Evolutionary conservation across 2,329 filamentous ascomycete species (phyloP), one percentile per base, ranked within the genome.

Genomic region (Trichophyton rubrum): DNA sequence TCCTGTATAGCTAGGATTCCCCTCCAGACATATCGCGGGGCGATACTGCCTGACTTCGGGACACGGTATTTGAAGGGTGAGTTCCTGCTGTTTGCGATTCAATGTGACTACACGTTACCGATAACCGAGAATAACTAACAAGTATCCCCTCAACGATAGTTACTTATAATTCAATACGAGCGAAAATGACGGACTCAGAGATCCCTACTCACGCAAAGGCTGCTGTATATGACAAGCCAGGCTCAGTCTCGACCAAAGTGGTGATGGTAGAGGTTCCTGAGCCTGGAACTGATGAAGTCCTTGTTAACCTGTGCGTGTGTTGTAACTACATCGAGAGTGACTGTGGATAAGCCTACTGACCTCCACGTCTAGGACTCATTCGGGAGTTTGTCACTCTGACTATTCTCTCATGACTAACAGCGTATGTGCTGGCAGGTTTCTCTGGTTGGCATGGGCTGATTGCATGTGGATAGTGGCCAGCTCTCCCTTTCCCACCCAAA

Each of bases 331-430:
- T 35, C 20, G 3, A 38, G 33, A 20, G 33, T 13, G 9, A 9
- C n/a, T 6, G 27, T 30, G 27, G 7, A 20, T 20, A n/a, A n/a
- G 27, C 6, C 33, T 35, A 3, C 9, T 59, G 35, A 43, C 40
- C 40, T 40, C 8, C 27, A 2, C 59, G 40, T 22, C 4, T 58
- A 27, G 79, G 41, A 82, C 84, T 3, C 83, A 86, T 67, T 82
- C 81, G 0, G 84, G 84, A 57, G 83, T 86, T 53, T 86, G 84
- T 71, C 84, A 86, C 68, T 83, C 79, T 1, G 84, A 87, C 67
- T 73, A 82, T 63, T 82, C 79, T 56, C 72, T 84, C 51, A 82
- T 81, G 79, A 76, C 75, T 22, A 79, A 79, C 62, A 68, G 67
- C 20, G 70, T 73, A 65, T 3, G 45, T 27, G 64, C 58, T 56